phyloP scores from a whole-genome alignment of 306 rosid genomes.

The Sindora glabra region DNA sequence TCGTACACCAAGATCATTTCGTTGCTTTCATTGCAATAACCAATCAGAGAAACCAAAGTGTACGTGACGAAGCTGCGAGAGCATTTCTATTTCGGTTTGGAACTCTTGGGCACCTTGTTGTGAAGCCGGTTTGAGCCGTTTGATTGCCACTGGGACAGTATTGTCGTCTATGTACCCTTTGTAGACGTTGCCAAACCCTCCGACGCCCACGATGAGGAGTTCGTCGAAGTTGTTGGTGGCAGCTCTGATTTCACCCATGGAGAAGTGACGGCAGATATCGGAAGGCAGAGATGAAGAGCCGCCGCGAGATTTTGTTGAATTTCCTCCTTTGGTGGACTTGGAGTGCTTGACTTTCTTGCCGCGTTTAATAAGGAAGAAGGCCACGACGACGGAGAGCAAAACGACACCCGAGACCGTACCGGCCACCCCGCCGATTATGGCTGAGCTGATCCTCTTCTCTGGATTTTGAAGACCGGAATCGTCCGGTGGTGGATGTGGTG shows the following conservation, averaged over 20 bases:
- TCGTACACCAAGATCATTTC: too few relatives aligned
- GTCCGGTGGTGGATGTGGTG: background rate
- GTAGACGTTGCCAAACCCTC: conserved; percentile 33
- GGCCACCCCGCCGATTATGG: background rate
- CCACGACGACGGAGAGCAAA: background rate
- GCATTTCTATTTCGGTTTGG: too few relatives aligned
- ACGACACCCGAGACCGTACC: background rate
- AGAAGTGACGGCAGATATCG: conserved; percentile 15
- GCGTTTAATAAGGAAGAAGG: background rate
- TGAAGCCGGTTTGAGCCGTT: background rate
- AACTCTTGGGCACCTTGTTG: too few relatives aligned
- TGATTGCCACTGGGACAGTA: background rate
- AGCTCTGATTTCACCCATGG: conserved; percentile 5
- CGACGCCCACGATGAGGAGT: conserved; percentile 4
- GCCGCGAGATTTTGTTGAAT: too few relatives aligned
- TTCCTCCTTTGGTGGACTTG: background rate
- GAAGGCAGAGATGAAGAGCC: conserved; percentile 8
- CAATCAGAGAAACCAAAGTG: too few relatives aligned
- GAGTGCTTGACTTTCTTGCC: background rate
- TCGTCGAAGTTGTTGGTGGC: conserved; percentile 23
- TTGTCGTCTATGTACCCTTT: too few relatives aligned
- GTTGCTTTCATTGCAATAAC: too few relatives aligned
- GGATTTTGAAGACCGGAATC: too few relatives aligned
- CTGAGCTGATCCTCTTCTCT: too few relatives aligned
- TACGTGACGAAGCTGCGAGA: too few relatives aligned